Percentiles rank a stretch among this genome's conserved stretches.
Conservation (phyloP, 352 stramenopile species). For the Halophytophthora polymorphica region DNA sequence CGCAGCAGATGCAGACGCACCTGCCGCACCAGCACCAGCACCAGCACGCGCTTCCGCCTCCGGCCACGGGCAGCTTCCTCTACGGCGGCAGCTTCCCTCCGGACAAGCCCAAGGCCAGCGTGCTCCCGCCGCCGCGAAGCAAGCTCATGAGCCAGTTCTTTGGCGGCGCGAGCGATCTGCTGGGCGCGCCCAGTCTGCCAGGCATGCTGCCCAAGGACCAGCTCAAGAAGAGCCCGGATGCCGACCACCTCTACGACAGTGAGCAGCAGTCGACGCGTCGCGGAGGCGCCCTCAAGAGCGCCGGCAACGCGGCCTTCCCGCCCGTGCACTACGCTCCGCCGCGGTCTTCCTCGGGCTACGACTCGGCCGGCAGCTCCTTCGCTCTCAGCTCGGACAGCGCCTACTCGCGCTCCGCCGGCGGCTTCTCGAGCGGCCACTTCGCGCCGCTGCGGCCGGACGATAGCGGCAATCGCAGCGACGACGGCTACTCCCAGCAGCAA, state of each 20-base stretch:
- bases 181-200: conserved; percentile 23
- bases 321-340: conserved; percentile 17
- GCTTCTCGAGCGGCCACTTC: conserved; percentile 26
- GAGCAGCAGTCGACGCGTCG: conserved; percentile 22
- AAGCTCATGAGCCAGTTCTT: conserved; percentile 46
- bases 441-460: conserved; percentile 25
- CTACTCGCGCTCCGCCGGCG: conserved; percentile 11
- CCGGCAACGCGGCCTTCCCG: conserved; percentile 19
- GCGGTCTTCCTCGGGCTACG: background rate
- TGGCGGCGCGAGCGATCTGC: conserved; percentile 19
- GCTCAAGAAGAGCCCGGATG: conserved; percentile 28
- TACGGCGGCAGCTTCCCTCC: conserved; percentile 18
- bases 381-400: conserved; percentile 24
- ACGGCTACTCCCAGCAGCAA: conserved; percentile 23
- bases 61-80: conserved; percentile 31
- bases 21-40: conserved; percentile 15
- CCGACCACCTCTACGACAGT: conserved; percentile 33
- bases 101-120: conserved; percentile 35
- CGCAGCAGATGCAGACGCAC: conserved; percentile 16
- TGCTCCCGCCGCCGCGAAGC: conserved; percentile 17
- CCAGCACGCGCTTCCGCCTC: conserved; percentile 10
- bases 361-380: conserved; percentile 11
- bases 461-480: conserved; percentile 13
- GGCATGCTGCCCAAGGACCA: conserved; percentile 38
- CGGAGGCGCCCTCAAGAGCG: background rate